Conservation (phyloP, 2,329 filamentous ascomycete species). For the Nigrospora oryzae region DNA sequence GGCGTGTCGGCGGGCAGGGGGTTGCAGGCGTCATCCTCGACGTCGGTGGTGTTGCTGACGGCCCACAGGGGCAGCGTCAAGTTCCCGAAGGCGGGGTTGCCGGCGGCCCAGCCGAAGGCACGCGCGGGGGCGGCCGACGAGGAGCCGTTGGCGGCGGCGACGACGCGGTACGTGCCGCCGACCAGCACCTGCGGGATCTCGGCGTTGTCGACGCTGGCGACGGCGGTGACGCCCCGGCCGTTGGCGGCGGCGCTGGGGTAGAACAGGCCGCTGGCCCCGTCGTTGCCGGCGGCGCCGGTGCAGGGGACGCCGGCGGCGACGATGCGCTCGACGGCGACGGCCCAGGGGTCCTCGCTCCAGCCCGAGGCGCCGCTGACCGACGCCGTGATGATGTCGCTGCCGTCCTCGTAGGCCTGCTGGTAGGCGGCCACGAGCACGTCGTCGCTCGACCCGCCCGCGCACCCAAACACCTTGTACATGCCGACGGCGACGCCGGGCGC, state of each 20-base stretch:
- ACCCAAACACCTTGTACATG: constrained; percentile 50
- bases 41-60: constrained; percentile 37
- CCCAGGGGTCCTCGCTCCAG: constrained; percentile 43
- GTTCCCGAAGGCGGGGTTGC: constrained; percentile 33
- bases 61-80: constrained; percentile 41
- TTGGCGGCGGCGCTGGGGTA: constrained; percentile 39
- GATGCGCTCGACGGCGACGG: constrained; percentile 41
- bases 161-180: constrained; percentile 30
- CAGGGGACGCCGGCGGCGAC: constrained; percentile 44
- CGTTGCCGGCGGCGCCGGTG: constrained; percentile 44
- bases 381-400: constrained; percentile 47
- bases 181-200: constrained; percentile 32
- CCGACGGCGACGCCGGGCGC: constrained; percentile 48
- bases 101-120: constrained; percentile 35
- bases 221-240: constrained; percentile 35
- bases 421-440: constrained; percentile 53
- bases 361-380: constrained; percentile 43
- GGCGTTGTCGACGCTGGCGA: constrained; percentile 42
- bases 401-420: constrained; percentile 52
- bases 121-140: constrained; percentile 6
- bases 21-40: constrained; percentile 41
- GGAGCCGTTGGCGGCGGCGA: constrained; percentile 22
- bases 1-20: constrained; percentile 43
- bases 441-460: constrained; percentile 37
- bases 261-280: constrained; percentile 36